phyloP scores from a whole-genome alignment of 176 grass and related monocot genomes.

The Urochloa ruziziensis region DNA sequence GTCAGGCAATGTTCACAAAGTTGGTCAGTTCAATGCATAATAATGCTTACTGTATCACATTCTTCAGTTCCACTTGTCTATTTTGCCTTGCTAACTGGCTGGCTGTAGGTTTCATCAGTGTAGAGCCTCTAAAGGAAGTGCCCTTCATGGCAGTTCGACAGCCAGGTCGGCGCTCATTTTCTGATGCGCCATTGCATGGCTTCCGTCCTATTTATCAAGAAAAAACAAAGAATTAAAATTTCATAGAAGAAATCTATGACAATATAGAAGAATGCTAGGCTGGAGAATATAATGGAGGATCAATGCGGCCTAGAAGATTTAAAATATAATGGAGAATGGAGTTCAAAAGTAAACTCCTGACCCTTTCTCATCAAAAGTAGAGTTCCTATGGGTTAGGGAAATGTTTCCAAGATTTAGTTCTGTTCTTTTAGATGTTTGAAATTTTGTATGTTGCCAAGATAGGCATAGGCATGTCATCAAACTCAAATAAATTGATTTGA shows the following conservation, averaged over 20 bases:
- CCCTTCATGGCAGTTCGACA: slow-evolving; percentile 30
- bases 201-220: slow-evolving; percentile 41
- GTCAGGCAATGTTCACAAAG: not conserved
- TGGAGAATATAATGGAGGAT: not conserved
- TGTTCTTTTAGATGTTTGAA: not conserved
- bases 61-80: slow-evolving; percentile 27
- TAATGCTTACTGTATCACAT: slow-evolving; percentile 38
- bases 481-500: not conserved
- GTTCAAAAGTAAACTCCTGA: not conserved
- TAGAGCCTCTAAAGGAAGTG: slow-evolving; percentile 56
- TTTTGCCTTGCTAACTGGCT: slow-evolving; percentile 86
- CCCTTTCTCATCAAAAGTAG: not conserved
- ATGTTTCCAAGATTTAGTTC: not conserved
- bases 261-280: not conserved
- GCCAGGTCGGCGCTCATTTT: slow-evolving; percentile 27
- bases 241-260: not conserved
- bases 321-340: not conserved
- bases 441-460: not conserved
- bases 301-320: not conserved
- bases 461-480: not conserved
- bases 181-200: slow-evolving; percentile 16
- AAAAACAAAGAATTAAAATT: not conserved
- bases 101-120: slow-evolving; percentile 90
- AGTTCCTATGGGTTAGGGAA: not conserved
- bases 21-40: not conserved